Percentiles rank a stretch among this genome's conserved stretches.
These are phyloP conservation scores for Mortierella sp. DNA, from an alignment of 371 early-diverging fungal genomes.

Conservation along the genomic window DNA sequence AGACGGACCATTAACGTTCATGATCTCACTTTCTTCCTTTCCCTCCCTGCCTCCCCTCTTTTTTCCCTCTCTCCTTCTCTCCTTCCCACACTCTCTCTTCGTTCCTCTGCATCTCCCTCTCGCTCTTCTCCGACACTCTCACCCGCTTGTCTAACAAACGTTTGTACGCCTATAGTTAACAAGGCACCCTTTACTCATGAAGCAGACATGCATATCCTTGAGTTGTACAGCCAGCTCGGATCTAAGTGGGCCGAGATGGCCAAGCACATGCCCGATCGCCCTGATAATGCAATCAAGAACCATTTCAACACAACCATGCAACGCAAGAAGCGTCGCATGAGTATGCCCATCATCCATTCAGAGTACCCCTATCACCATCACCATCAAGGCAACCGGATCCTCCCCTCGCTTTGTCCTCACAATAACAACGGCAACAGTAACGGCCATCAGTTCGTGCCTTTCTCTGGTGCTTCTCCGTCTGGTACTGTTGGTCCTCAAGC, in stretches of 20 bases:
- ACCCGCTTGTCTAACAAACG: neutral
- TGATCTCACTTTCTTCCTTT: neutral
- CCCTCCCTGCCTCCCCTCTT: neutral
- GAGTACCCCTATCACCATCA: conserved; percentile 11
- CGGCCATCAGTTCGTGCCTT: neutral
- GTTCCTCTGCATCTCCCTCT: neutral
- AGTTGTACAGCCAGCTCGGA: conserved; percentile 48
- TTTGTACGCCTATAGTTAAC: conserved; percentile 25
- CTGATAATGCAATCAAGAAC: conserved; percentile 60
- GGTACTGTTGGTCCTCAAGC: neutral
- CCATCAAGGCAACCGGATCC: neutral
- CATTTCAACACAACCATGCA: conserved; percentile 59
- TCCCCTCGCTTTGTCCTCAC: neutral
- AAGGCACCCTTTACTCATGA: conserved; percentile 58
- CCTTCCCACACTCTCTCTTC: no score
- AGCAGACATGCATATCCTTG: conserved; percentile 52
- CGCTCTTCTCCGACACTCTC: neutral
- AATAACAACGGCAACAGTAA: neutral
- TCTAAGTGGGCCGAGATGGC: conserved; percentile 62
- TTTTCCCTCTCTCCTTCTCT: neutral
- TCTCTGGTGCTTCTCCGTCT: neutral
- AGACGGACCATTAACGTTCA: neutral
- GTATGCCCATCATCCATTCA: conserved; percentile 36
- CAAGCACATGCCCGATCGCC: conserved; percentile 56
- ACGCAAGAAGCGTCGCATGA: conserved; percentile 54